Evolutionary conservation across 192 early-diverging fungal species (phyloP), one percentile per base, ranked within the genome.

Genomic region (Coemansia sp.): DNA sequence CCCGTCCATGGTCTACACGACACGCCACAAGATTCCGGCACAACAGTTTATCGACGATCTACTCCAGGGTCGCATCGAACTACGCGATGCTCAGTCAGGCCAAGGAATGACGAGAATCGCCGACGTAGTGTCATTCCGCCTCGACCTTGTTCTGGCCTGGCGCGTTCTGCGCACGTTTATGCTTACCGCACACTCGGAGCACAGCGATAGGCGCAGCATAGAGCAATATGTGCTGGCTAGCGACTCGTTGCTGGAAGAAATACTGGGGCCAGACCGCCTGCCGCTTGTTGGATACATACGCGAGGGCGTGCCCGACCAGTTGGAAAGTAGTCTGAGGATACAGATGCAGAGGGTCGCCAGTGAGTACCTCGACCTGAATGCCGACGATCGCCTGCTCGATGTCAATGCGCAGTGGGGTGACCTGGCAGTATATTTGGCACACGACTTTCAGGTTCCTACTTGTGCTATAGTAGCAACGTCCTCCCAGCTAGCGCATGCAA

Each of bases 331-430:
- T 2, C 58, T 78, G 62, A 55, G 38, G 21, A 57, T 75, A 8
- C 78, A 81, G 68, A 74, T 81, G 64, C 70, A 74, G 32, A 73
- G 84, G 5, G 38, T 85, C 5, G 75, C 67, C 63, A 67, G 64
- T 15, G 78, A 85, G 48, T 77, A 81, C 42, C 64, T 85, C 59
- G 78, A 80, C 58, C 70, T 85, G 62, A 71, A 70, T 19, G 64
- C 75, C 12, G 73, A 80, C 27, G 84, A 85, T 45, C 78, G 78
- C 7, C 60, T 85, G 44, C 69, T 85, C 11, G 78, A 80, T 31
- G 48, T 76, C 39, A 70, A 72, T 39, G 70, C 75, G 36, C 75
- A 76, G 44, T 85, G 84, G 84, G 84, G 84, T 34, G 78, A 80
- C 34, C n/a, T 85, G 63, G 75, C 78, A 7, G 74, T 85, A 38